These are phyloP conservation scores for Saturnispora zaruensis DNA, from an alignment of 805 yeast species.

Conservation along the genomic window DNA sequence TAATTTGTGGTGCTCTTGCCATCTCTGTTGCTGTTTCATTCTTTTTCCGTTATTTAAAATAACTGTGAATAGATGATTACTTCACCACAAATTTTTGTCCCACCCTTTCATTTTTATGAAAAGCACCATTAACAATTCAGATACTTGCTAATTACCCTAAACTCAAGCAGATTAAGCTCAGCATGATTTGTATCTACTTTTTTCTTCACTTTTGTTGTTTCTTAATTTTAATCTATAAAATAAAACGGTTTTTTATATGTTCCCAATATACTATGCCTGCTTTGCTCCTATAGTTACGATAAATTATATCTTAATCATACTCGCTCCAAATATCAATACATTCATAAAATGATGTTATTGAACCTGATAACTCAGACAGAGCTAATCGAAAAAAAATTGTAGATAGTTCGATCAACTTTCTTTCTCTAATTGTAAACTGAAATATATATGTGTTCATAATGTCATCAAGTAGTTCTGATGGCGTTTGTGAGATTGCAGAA, in stretches of 20 bases:
- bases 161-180: background rate
- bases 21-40: slow-evolving; percentile 59
- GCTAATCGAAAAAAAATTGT: background rate
- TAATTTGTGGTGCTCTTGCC: slow-evolving; percentile 68
- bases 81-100: too few relatives aligned
- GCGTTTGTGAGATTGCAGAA: background rate
- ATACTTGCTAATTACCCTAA: background rate
- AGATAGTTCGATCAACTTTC: background rate
- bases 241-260: too few relatives aligned
- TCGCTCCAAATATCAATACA: too few relatives aligned
- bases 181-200: background rate
- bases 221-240: background rate
- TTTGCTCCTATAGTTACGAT: too few relatives aligned
- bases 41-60: slow-evolving; percentile 39
- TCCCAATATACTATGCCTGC: too few relatives aligned
- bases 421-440: background rate
- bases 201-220: background rate
- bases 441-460: background rate
- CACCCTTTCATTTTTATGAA: too few relatives aligned
- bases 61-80: background rate
- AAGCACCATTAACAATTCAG: background rate
- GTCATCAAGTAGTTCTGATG: background rate
- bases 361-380: background rate
- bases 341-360: too few relatives aligned
- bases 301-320: too few relatives aligned